Conservation (phyloP, 371 early-diverging fungal genomes). For the Batrachochytrium dendrobatidis region DNA sequence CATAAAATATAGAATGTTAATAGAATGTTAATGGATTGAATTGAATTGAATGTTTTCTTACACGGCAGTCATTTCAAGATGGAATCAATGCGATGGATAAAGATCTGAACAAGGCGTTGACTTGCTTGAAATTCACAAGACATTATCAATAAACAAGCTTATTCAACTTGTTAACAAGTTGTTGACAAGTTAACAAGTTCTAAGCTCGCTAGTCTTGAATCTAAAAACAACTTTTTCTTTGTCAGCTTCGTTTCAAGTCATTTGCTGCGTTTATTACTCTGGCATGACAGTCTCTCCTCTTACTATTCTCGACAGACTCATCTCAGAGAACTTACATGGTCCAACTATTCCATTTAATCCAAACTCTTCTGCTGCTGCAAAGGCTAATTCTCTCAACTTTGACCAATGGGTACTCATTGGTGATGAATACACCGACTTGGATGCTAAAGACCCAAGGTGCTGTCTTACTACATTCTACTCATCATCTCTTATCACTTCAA, state of each 20-base stretch:
- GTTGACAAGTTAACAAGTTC: neutral
- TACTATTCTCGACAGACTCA: conserved; percentile 17
- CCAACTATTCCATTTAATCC: conserved; percentile 14
- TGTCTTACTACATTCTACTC: too few relatives aligned
- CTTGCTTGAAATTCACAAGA: neutral
- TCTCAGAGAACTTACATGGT: conserved; percentile 22
- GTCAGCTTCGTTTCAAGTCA: neutral
- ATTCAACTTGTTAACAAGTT: neutral
- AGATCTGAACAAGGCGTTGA: neutral
- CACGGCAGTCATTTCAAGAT: neutral
- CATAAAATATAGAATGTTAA: neutral
- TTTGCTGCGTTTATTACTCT: neutral
- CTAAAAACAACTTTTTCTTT: too few relatives aligned
- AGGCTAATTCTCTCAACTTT: neutral
- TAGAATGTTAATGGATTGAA: neutral
- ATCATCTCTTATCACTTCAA: too few relatives aligned
- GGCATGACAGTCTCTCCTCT: conserved; percentile 3
- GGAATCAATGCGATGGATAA: neutral
- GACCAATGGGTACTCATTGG: conserved; percentile 21
- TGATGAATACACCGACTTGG: conserved; percentile 19
- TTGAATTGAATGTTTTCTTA: conserved; percentile 48
- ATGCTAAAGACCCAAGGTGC: conserved; percentile 24
- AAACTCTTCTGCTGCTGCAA: neutral
- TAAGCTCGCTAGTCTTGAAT: too few relatives aligned
- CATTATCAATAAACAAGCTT: neutral